Base-by-base conservation (phyloP, 1,284 basidiomycete species). In the Cryptococcus hybrid region DNA sequence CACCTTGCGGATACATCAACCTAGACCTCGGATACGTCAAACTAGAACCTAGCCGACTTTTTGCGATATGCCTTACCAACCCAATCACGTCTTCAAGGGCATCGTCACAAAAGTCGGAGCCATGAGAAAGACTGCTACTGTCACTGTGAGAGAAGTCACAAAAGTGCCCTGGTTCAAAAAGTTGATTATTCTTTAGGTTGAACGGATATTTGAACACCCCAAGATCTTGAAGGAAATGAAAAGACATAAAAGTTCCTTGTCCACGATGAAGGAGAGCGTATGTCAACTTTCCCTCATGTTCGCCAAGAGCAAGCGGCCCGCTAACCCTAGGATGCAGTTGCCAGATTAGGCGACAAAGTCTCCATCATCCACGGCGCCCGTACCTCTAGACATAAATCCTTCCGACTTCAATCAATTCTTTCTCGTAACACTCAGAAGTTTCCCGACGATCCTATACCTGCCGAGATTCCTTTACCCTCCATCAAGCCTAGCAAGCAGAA, bases 101-200 rank as follows among this genome's bases (percentile, higher is more conserved):
- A 50, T 67, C 35, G 73, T 75, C 46, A 72, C 70, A 42, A 72
- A 73, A 63, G 64, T 64, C 15, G 71, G 70, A 39, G 70, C 60
- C 15, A 75, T 73, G 71, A 55, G 59, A 51, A 75, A 73, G 66
- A 75, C 73, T 34, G 60, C 69, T 35, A 73, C 73, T 7, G 73
- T 75, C 24, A 70, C 70, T 1, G 71, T 74, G 30, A 30, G 30
- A 30, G 30, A 30, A 30, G 4, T 30, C 30, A 4, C 30, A 30
- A 30, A 30, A 51, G n/a, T 18, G 35, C 30, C 38, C 15, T 7
- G 3, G 45, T 3, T 18, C 30, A 30, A 30, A 56, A 47, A 9
- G 2, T 12, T 34, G 8, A 6, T 47, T 43, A 36, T 38, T 46
- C n/a, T 3, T 35, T 54, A 69, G 67, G 61, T 69, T 50, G 48